Conservation (phyloP, 139 green algal species). For the Tetradesmus obliquus region DNA sequence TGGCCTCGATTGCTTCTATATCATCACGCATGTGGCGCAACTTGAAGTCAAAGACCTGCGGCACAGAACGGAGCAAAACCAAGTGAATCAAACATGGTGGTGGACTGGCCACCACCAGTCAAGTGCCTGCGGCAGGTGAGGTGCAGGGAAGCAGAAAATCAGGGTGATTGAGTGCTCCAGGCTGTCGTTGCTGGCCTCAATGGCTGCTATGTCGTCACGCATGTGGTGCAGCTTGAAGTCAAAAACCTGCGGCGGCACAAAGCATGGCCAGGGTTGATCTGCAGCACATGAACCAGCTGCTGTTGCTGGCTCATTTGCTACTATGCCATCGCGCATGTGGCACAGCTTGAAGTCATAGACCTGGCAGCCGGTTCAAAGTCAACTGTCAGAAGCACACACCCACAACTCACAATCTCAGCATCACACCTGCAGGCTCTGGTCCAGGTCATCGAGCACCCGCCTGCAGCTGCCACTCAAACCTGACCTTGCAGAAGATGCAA, state of each 20-base stretch:
- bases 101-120: too few relatives aligned
- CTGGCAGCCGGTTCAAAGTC: too few relatives aligned
- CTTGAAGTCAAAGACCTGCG: slow-evolving; percentile 74
- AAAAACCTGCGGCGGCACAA: slow-evolving; percentile 58
- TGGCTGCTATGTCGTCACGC: slow-evolving; percentile 72
- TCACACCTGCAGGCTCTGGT: slow-evolving; percentile 55
- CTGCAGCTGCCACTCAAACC: too few relatives aligned
- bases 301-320: too few relatives aligned
- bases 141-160: too few relatives aligned
- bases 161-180: slow-evolving; percentile 46
- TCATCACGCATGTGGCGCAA: slow-evolving; percentile 72
- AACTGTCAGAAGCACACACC: too few relatives aligned
- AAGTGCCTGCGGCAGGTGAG: too few relatives aligned
- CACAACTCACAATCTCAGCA: too few relatives aligned
- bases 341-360: too few relatives aligned
- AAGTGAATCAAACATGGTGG: neutral
- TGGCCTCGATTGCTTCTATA: slow-evolving; percentile 72
- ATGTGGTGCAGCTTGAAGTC: slow-evolving; percentile 76
- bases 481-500: too few relatives aligned
- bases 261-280: neutral
- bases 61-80: neutral
- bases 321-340: too few relatives aligned
- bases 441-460: slow-evolving; percentile 63
- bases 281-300: too few relatives aligned
- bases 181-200: slow-evolving; percentile 69